A percentile compares a stretch with the other conserved stretches of the same genome.
These are phyloP conservation scores for Dactylorhiza incarnata DNA, from an alignment of 106 monocot genomes.

Conservation along the genomic window DNA sequence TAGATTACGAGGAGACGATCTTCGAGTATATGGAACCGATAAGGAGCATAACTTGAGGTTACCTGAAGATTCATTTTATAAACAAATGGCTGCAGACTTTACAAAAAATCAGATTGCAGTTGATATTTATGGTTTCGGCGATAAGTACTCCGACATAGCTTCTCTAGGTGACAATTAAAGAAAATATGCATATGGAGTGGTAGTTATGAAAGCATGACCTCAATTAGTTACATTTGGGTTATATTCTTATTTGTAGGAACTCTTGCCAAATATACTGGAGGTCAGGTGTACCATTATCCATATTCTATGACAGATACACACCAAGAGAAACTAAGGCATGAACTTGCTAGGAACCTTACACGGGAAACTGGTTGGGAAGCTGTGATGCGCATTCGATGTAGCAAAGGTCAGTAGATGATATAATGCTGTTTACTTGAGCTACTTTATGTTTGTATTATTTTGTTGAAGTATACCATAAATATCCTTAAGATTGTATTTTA, in stretches of 20 bases:
- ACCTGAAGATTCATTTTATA: slow-evolving; percentile 96
- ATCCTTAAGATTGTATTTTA: not conserved
- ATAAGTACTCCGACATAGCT: slow-evolving; percentile 86
- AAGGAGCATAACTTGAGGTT: slow-evolving; percentile 69
- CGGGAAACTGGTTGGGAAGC: slow-evolving; percentile 99
- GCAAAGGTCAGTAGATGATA: slow-evolving; percentile 54
- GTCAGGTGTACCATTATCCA: slow-evolving; percentile 94
- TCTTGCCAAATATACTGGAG: slow-evolving; percentile 91
- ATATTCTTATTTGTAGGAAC: slow-evolving; percentile 38
- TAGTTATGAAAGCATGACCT: not conserved
- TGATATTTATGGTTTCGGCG: slow-evolving; percentile 71
- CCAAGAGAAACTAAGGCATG: slow-evolving; percentile 66
- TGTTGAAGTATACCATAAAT: not conserved
- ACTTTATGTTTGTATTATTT: not conserved
- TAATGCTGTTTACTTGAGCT: not conserved
- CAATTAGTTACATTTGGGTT: not conserved
- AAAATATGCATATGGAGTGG: slow-evolving; percentile 3
- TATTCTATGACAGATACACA: slow-evolving; percentile 57
- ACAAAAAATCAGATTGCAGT: slow-evolving; percentile 88
- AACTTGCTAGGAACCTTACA: slow-evolving; percentile 77
- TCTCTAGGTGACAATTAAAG: slow-evolving; percentile 63
- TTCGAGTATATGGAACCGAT: slow-evolving; percentile 81
- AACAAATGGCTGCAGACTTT: slow-evolving; percentile 98
- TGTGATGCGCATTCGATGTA: slow-evolving; percentile 97
- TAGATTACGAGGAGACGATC: slow-evolving; percentile 84